Percentiles rank a stretch among this genome's conserved stretches.
These are phyloP conservation scores for Cydonia oblonga DNA, from an alignment of 331 rosid species.

Conservation along the genomic window DNA sequence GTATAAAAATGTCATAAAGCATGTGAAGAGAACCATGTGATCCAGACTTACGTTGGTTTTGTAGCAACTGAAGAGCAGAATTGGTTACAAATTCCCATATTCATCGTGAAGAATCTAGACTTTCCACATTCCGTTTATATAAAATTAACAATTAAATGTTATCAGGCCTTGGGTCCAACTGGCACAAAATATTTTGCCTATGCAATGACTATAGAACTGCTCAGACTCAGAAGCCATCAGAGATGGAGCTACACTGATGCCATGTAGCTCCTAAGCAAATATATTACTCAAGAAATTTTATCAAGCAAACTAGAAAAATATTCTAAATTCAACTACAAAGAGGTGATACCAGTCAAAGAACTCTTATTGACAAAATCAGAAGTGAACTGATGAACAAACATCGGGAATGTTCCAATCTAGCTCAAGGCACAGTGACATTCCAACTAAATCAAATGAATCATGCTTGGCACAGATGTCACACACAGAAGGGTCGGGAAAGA, in stretches of 20 bases:
- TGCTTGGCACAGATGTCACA: not conserved
- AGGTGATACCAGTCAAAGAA: not conserved
- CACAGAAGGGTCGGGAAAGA: not conserved
- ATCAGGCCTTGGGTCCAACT: not conserved
- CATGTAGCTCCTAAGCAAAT: too few species aligned
- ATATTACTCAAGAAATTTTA: too few species aligned
- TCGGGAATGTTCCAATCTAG: not conserved
- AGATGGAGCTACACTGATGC: too few species aligned
- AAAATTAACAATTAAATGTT: not conserved
- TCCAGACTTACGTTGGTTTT: not conserved
- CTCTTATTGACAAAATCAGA: not conserved
- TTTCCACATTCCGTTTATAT: not conserved
- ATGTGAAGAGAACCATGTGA: constrained; percentile 1
- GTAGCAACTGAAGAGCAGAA: not conserved
- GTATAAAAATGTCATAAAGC: not conserved
- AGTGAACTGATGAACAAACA: not conserved
- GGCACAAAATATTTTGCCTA: not conserved
- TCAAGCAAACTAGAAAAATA: too few species aligned
- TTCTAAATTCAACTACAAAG: not conserved
- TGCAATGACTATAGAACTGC: too few species aligned
- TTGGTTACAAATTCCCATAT: not conserved
- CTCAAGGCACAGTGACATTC: not conserved
- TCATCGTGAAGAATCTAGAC: not conserved
- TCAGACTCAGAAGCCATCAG: too few species aligned
- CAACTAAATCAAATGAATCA: not conserved